Evolutionary conservation across 192 early-diverging fungal genomes (phyloP), one percentile per base, ranked within the genome.

Genomic region (Allomyces macrogynus): DNA sequence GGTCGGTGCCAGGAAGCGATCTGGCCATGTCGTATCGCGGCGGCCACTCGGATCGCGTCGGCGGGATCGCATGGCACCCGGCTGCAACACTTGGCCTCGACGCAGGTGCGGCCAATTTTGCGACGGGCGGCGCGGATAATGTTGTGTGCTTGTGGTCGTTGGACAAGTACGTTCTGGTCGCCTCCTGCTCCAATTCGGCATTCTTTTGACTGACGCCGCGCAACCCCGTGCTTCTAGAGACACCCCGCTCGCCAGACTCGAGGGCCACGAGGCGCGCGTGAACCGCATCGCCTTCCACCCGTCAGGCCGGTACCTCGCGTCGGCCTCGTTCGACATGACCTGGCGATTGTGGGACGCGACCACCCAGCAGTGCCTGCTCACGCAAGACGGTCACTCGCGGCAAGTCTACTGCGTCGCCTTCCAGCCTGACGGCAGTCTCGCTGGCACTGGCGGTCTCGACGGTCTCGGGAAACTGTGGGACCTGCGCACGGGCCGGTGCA

Each of bases 311-410:
- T 95, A 81, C 66, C 69, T 98, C 61, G 95, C 87, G 7, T 80
- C 78, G 23, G 74, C 81, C 26, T 76, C 72, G 74, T 89, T 81
- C 67, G 95, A 98, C 69, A 83, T 81, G 43, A 90, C 91, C 18
- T 98, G 95, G 95, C 79, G 95, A 61, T 79, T 98, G n/a, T 98
- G 92, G 91, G 95, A 98, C 72, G 77, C 86, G 22, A 81, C 87
- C 60, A 81, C 84, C 0, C 74, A 78, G 60, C 66, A 78, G 40
- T 92, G 92, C 65, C 70, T 99, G 3, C 66, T 99, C 44, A 71
- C 90, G 62, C 95, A 99, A 67, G 89, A 95, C 67, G 95, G 95
- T 12, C 95, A 99, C 73, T 87, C 92, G 18, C 79, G 84, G 24
- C 93, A 97, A 74, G 86, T 99, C 1, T 97, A 92, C 79, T 84